Conservation (phyloP, 192 early-diverging fungal species). For the Lobosporangium transversale region DNA sequence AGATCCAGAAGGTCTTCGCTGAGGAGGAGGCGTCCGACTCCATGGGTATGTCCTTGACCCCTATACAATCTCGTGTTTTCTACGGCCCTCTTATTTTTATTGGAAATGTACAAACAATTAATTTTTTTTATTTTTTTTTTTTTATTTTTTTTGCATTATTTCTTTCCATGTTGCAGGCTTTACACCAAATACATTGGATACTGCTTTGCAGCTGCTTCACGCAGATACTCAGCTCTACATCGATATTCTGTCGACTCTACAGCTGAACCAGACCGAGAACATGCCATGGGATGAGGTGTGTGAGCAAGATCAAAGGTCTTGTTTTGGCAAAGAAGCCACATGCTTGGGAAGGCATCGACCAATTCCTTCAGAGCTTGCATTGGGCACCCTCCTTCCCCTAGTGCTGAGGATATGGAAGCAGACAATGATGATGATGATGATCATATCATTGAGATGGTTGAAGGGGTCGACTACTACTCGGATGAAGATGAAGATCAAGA, state of each 20-base stretch:
- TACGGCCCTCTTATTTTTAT: not conserved
- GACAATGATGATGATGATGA: conserved; percentile 36
- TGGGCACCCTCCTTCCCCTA: conserved; percentile 18
- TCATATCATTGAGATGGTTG: conserved; percentile 37
- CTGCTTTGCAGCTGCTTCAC: conserved; percentile 39
- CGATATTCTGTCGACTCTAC: conserved; percentile 52
- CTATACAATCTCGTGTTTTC: too few species aligned
- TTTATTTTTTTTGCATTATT: too few species aligned
- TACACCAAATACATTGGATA: conserved; percentile 27
- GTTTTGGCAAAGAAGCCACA: conserved; percentile 39
- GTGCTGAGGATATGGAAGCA: not conserved
- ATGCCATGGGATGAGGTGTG: conserved; percentile 53
- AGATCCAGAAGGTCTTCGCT: conserved; percentile 54
- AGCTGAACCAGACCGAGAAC: conserved; percentile 55
- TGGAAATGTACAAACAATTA: not conserved
- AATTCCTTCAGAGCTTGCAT: conserved; percentile 50
- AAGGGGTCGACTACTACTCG: conserved; percentile 42
- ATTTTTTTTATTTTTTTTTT: not conserved
- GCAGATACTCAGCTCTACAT: conserved; percentile 54
- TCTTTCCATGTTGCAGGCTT: too few species aligned
- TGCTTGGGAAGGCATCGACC: conserved; percentile 39
- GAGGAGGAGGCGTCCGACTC: conserved; percentile 54
- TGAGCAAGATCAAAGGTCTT: conserved; percentile 35
- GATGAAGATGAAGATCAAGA: conserved; percentile 36
- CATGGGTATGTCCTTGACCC: conserved; percentile 55